These are phyloP conservation scores for Scedosporium boydii DNA, from an alignment of 2,329 filamentous ascomycete species.

Conservation along the genomic window DNA sequence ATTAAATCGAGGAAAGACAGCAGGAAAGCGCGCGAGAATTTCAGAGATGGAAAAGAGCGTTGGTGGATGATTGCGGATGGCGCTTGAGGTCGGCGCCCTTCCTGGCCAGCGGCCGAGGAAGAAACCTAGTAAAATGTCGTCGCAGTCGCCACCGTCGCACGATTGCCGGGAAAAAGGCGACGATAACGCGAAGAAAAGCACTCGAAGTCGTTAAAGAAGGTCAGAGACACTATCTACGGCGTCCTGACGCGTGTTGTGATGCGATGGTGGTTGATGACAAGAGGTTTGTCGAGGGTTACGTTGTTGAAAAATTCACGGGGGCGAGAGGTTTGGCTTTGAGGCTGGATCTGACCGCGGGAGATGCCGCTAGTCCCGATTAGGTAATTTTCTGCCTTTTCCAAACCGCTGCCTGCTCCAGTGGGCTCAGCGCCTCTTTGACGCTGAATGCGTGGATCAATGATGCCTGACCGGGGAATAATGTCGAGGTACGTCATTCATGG, in stretches of 20 bases:
- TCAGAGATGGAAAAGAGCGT: constrained; percentile 22
- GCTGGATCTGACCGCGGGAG: constrained; percentile 7
- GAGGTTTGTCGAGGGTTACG: constrained; percentile 9
- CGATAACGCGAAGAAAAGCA: constrained; percentile 19
- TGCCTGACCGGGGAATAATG: neutral
- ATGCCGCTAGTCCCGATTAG: constrained; percentile 4
- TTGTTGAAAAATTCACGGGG: constrained; percentile 11
- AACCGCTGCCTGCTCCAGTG: neutral
- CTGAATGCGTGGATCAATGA: neutral
- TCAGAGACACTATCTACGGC: constrained; percentile 29
- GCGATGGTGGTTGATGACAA: constrained; percentile 18
- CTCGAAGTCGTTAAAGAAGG: neutral
- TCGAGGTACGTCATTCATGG: neutral
- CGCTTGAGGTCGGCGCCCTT: constrained; percentile 31
- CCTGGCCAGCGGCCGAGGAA: constrained; percentile 37
- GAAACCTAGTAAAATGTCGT: constrained; percentile 32
- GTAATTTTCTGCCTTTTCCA: neutral
- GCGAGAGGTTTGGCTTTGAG: constrained; percentile 9
- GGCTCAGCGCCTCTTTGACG: neutral
- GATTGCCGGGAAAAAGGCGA: constrained; percentile 23
- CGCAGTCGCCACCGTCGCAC: constrained; percentile 34
- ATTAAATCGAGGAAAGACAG: neutral
- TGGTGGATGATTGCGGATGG: constrained; percentile 27
- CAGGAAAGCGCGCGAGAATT: neutral
- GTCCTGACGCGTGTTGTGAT: constrained; percentile 44